Percentiles rank a stretch among this genome's conserved stretches.
Conservation (phyloP, 73 alveolate species). For the Uronychia setigera region DNA sequence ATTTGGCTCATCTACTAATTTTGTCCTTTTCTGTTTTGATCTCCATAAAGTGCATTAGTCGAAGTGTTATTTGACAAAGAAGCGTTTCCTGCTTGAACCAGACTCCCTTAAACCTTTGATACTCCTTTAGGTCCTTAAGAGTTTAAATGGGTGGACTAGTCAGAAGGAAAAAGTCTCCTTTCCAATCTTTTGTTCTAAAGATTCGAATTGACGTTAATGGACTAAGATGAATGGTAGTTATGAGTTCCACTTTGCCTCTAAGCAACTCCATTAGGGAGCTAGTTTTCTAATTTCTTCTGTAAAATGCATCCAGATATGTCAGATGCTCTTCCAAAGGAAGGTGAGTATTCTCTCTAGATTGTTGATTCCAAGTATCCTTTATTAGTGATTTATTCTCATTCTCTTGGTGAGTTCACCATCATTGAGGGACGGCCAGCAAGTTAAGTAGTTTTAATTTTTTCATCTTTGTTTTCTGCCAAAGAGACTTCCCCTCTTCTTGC, state of each 20-base stretch:
- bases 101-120: background rate
- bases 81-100: background rate
- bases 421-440: too few species aligned
- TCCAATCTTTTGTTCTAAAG: background rate
- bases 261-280: too few species aligned
- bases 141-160: too few species aligned
- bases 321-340: background rate
- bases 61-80: background rate
- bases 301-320: too few species aligned
- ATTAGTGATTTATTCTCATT: too few species aligned
- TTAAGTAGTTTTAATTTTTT: too few species aligned
- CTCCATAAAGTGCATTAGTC: background rate
- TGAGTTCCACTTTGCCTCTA: background rate
- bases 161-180: background rate
- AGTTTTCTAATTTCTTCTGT: too few species aligned
- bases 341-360: background rate
- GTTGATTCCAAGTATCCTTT: too few species aligned
- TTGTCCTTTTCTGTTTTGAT: background rate
- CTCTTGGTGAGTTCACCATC: too few species aligned
- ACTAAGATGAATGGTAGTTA: background rate
- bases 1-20: background rate
- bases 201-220: background rate
- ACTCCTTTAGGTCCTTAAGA: too few species aligned
- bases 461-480: too few species aligned
- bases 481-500: too few species aligned